A percentile compares a stretch with the other conserved stretches of the same genome.
Evolutionary conservation across 306 rosid species (phyloP).

Genomic region (Carpinus fangiana): DNA sequence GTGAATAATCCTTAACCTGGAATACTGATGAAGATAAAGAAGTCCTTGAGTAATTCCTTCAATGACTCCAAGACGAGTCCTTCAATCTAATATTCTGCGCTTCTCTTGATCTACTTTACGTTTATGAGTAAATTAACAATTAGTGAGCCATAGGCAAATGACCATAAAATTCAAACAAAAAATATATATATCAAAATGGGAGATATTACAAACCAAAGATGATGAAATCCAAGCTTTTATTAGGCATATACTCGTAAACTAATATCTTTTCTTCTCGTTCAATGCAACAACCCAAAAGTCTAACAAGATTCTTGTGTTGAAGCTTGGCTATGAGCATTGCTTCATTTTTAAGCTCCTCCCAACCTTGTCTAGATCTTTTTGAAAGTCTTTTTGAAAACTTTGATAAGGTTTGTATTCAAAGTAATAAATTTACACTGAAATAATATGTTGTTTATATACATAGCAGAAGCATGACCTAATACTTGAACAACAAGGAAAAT

Average conservation of each 20-base stretch:
- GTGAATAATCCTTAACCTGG: conserved; percentile 33
- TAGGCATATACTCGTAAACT: conserved; percentile 32
- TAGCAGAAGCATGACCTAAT: no score
- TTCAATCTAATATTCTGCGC: conserved; percentile 17
- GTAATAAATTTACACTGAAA: no score
- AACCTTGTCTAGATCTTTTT: no score
- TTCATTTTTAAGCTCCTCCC: no score
- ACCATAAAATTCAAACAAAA: neutral
- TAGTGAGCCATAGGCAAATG: neutral
- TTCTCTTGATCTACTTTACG: conserved; percentile 19
- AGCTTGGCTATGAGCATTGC: no score
- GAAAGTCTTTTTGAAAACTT: neutral
- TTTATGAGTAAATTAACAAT: neutral
- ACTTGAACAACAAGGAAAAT: no score
- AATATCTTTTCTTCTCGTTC: conserved; percentile 35
- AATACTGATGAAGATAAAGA: conserved; percentile 33
- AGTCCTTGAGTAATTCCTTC: conserved; percentile 29
- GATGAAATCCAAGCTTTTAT: conserved; percentile 38
- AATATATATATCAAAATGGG: no score
- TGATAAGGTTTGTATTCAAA: no score
- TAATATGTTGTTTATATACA: no score
- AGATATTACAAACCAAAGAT: conserved; percentile 27
- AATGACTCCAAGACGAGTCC: conserved; percentile 25
- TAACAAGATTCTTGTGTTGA: conserved; percentile 30
- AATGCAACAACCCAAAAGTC: conserved; percentile 39